Evolutionary conservation across 495 filamentous ascomycete species (phyloP), one percentile per base, ranked within the genome.

Genomic region (Choiromyces venosus): DNA sequence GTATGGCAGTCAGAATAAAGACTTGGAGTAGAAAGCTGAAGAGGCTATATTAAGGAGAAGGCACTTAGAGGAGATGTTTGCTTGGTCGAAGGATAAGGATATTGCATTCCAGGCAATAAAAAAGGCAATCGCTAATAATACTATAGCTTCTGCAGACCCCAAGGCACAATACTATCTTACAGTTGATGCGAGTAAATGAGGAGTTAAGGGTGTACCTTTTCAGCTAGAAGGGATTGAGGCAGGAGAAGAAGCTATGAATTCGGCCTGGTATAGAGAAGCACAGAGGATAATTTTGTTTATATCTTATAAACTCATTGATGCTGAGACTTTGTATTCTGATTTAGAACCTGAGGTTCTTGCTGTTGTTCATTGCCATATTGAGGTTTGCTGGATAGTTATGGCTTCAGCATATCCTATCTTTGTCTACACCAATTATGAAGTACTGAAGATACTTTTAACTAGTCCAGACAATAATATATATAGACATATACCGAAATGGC

Each of bases 391-490:
- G 46, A 37, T 72, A 72, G n/a, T n/a, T n/a, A n/a, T n/a, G n/a
- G n/a, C n/a, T n/a, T n/a, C n/a, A n/a, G n/a, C n/a, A n/a, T n/a
- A n/a, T n/a, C n/a, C n/a, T n/a, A n/a, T n/a, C n/a, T n/a, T n/a
- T n/a, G n/a, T n/a, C n/a, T n/a, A n/a, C 40, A 72, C 70, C n/a
- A n/a, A 72, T 66, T 29, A 66, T 21, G 16, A 65, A 18, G 70
- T 37, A 18, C 44, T 72, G 18, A 16, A 29, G 6, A 66, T n/a
- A 6, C 21, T 72, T 9, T 19, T 72, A 46, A 71, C 46, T 14
- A 42, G 68, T n/a, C n/a, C n/a, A n/a, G n/a, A n/a, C 18, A 42
- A 66, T 66, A 35, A 66, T 8, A 35, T 35, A 8, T 29, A 66
- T 12, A 35, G n/a, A 66, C 25, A 35, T 12, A 66, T 66, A 12